Conservation (phyloP, 139 green algal genomes). For the Ettlia oleoabundans region DNA sequence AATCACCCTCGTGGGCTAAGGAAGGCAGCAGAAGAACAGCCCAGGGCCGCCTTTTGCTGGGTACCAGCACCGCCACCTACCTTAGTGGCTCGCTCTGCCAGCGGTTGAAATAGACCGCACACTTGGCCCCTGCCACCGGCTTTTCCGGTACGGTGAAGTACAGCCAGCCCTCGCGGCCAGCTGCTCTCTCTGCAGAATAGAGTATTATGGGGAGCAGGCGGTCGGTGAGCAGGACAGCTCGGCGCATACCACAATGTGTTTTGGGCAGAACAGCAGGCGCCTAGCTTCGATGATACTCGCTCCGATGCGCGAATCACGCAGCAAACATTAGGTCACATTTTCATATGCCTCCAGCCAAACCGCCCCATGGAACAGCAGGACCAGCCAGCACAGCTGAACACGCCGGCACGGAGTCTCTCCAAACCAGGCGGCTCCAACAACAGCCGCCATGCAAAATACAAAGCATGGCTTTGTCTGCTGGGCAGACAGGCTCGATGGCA, state of each 20-base stretch:
- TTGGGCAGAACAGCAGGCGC: neutral
- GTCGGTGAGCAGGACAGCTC: neutral
- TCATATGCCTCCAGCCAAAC: too few relatives aligned
- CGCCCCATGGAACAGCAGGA: too few relatives aligned
- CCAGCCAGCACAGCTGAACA: too few relatives aligned
- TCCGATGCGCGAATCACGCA: too few relatives aligned
- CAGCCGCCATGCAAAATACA: too few relatives aligned
- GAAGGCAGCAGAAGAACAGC: too few relatives aligned
- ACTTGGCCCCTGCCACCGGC: slow-evolving; percentile 69
- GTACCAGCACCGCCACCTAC: slow-evolving; percentile 16
- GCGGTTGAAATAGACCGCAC: slow-evolving; percentile 75
- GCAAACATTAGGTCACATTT: too few relatives aligned
- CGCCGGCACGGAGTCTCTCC: too few relatives aligned
- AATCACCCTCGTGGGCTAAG: too few relatives aligned
- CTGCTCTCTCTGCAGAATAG: neutral
- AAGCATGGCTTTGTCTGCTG: neutral
- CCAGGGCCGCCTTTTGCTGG: neutral
- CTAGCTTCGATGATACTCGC: too few relatives aligned
- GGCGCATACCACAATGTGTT: neutral
- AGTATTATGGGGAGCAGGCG: neutral
- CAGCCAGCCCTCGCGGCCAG: slow-evolving; percentile 64
- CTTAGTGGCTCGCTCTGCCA: slow-evolving; percentile 65
- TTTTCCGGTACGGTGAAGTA: slow-evolving; percentile 73
- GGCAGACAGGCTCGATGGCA: neutral
- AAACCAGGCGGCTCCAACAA: too few relatives aligned